These are phyloP conservation scores for Pseudodiploospora longispora DNA, from an alignment of 2,329 filamentous ascomycete genomes.

Conservation along the genomic window DNA sequence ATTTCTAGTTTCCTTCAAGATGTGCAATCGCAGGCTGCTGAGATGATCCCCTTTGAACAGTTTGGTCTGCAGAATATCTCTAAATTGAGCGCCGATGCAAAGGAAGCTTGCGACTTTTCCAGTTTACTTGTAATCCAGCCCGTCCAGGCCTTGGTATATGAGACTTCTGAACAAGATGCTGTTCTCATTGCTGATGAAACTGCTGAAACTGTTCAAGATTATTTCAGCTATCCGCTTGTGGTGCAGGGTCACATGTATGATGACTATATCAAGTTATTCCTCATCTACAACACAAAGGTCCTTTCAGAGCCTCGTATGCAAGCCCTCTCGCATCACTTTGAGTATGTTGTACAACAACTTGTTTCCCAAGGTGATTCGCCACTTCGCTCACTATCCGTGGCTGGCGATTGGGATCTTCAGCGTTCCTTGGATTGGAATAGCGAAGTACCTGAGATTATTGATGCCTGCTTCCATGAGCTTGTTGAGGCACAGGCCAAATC, in stretches of 20 bases:
- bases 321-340: neutral
- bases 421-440: neutral
- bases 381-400: neutral
- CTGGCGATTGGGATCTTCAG: neutral
- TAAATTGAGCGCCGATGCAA: neutral
- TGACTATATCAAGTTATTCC: neutral
- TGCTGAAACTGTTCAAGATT: neutral
- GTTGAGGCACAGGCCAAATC: neutral
- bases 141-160: neutral
- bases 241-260: neutral
- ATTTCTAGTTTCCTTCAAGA: conserved; percentile 5
- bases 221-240: neutral
- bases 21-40: conserved; percentile 14
- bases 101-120: neutral
- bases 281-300: neutral
- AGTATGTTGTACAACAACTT: neutral
- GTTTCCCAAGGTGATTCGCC: neutral
- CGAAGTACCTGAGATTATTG: neutral
- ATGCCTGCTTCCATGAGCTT: neutral
- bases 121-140: neutral
- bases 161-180: neutral
- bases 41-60: conserved; percentile 3
- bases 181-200: neutral
- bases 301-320: neutral
- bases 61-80: neutral